A percentile compares a stretch with the other conserved stretches of the same genome.
phyloP scores from a whole-genome alignment of 1,284 basidiomycete genomes.

The Crucibulum cyathiforme region DNA sequence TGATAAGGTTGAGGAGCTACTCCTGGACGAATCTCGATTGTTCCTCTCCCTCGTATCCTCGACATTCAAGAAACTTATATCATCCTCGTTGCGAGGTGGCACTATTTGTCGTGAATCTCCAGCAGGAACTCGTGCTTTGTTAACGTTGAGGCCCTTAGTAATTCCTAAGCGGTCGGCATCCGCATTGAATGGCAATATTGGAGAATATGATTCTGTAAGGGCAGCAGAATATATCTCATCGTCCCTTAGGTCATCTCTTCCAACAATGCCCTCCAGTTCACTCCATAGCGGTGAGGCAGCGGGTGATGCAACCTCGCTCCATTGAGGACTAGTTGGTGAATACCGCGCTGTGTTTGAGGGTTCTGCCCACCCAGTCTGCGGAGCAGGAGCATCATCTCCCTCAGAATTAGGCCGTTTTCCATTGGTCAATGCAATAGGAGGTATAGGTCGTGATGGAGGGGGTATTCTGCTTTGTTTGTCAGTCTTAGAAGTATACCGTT shows the following conservation, averaged over 20 bases:
- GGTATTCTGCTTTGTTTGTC: slow-evolving; percentile 16
- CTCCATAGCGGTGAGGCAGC: slow-evolving; percentile 33
- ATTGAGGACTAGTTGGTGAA: slow-evolving; percentile 9
- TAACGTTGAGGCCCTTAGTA: too few relatives aligned
- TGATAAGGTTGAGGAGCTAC: slow-evolving; percentile 49
- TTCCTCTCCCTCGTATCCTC: slow-evolving; percentile 15
- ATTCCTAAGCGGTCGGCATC: slow-evolving; percentile 5
- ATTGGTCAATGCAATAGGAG: slow-evolving; percentile 11
- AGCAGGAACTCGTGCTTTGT: too few relatives aligned
- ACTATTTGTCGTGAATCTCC: too few relatives aligned
- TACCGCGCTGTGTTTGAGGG: slow-evolving; percentile 28
- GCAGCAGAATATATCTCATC: slow-evolving; percentile 35
- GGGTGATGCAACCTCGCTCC: slow-evolving; percentile 4
- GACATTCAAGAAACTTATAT: slow-evolving; percentile 9
- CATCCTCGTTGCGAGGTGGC: slow-evolving; percentile 5
- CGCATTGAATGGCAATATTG: slow-evolving; percentile 42
- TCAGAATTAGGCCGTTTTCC: background rate
- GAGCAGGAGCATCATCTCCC: slow-evolving; percentile 2
- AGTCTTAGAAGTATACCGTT: background rate
- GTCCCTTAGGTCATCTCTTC: background rate
- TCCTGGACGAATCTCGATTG: slow-evolving; percentile 54
- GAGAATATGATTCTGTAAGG: slow-evolving; percentile 40
- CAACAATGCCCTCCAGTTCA: slow-evolving; percentile 41
- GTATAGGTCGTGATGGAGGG: slow-evolving; percentile 21
- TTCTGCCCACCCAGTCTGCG: slow-evolving; percentile 28